These are phyloP conservation scores for Scenedesmus sp. DNA, from an alignment of 163 green algal species.

Conservation along the genomic window DNA sequence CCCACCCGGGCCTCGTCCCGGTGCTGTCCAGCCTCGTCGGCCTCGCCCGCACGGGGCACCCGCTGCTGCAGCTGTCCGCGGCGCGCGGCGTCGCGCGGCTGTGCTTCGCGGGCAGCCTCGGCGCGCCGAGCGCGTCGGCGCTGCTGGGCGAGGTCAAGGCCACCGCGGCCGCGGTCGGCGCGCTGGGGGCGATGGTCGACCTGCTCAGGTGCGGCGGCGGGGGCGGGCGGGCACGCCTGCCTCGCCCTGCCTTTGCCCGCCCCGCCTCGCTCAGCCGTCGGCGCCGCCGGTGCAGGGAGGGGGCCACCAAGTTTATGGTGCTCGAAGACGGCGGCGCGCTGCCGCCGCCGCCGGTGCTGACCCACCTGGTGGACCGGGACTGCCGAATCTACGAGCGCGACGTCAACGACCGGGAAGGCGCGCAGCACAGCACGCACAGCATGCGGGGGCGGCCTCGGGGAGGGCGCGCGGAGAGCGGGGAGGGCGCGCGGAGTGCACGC, in stretches of 20 bases:
- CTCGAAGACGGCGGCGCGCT: constrained; percentile 43
- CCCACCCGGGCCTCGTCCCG: constrained; percentile 50
- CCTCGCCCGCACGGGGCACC: constrained; percentile 52
- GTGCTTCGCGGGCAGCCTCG: constrained; percentile 63
- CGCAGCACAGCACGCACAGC: too few relatives aligned
- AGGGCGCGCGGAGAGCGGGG: too few relatives aligned
- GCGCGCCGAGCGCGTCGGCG: constrained; percentile 29
- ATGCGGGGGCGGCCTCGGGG: too few relatives aligned
- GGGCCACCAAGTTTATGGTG: constrained; percentile 29
- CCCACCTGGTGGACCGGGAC: constrained; percentile 37
- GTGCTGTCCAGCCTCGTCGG: constrained; percentile 52
- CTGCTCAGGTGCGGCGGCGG: constrained; percentile 49
- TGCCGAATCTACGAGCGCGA: constrained; percentile 61
- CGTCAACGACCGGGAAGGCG: constrained; percentile 69
- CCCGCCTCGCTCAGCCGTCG: not conserved
- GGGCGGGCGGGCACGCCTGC: not conserved
- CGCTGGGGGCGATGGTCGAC: constrained; percentile 58
- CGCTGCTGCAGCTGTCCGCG: constrained; percentile 73
- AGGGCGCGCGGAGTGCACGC: not conserved
- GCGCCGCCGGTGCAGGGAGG: constrained; percentile 16
- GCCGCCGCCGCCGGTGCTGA: constrained; percentile 19
- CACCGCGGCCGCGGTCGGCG: constrained; percentile 56
- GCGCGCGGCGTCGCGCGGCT: constrained; percentile 66
- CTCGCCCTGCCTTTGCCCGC: not conserved
- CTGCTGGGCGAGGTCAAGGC: constrained; percentile 65